These are phyloP conservation scores for Plantago ovata DNA, from an alignment of 257 asterid genomes.

Conservation along the genomic window DNA sequence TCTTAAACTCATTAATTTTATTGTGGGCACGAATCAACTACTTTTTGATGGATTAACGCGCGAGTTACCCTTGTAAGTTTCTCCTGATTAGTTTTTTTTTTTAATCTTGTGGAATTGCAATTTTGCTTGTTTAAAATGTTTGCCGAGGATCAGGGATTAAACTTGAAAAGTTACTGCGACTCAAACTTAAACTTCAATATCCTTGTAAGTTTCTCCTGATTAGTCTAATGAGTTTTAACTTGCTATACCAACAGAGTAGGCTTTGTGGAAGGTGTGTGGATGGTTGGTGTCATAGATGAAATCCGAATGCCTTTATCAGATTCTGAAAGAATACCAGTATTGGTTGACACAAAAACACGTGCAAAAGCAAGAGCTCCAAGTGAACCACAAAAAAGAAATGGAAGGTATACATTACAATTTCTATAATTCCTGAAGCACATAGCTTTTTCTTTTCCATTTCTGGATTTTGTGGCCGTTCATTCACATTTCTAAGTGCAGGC, in stretches of 20 bases:
- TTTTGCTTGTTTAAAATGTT: too few relatives aligned
- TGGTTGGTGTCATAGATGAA: slow-evolving; percentile 90
- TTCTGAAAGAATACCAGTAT: slow-evolving; percentile 41
- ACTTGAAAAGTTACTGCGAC: too few relatives aligned
- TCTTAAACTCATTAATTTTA: slow-evolving; percentile 61
- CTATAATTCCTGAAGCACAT: slow-evolving; percentile 11
- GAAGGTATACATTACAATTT: slow-evolving; percentile 45
- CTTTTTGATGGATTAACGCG: slow-evolving; percentile 83
- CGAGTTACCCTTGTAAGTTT: slow-evolving; percentile 85
- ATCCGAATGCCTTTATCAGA: slow-evolving; percentile 57
- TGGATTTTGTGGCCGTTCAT: slow-evolving; percentile 14
- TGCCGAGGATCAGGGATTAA: too few relatives aligned
- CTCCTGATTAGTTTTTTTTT: neutral
- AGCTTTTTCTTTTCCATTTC: neutral
- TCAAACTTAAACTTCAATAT: too few relatives aligned
- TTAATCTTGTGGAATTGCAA: too few relatives aligned
- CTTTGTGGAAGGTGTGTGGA: slow-evolving; percentile 79
- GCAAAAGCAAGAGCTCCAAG: slow-evolving; percentile 57
- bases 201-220: too few relatives aligned
- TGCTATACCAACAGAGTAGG: slow-evolving; percentile 57
- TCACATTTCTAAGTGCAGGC: slow-evolving; percentile 46
- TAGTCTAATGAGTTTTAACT: slow-evolving; percentile 8
- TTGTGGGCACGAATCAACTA: slow-evolving; percentile 69
- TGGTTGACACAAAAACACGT: slow-evolving; percentile 92
- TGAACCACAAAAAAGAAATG: slow-evolving; percentile 85